Base-by-base conservation (phyloP, 169 alveolate species). In the Cryptosporidium sp. region DNA sequence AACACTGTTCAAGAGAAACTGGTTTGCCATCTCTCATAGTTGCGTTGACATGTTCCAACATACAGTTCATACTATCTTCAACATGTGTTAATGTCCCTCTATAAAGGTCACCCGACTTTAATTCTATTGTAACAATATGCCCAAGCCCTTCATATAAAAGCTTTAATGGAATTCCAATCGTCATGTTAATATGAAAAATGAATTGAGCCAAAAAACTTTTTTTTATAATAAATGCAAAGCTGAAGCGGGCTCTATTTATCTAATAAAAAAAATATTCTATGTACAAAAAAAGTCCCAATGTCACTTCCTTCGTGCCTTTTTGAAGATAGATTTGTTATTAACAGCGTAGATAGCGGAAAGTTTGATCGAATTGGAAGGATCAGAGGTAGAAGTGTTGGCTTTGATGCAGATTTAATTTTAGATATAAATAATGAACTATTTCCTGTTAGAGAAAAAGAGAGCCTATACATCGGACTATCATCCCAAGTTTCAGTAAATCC, bases 111-210 rank as follows among this genome's bases (percentile, higher is more conserved):
- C 99, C 98, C 12, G 99, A 94, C 91, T 98, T 98, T 75, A 98
- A 92, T 94, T 98, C 99, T 33, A 97, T 97, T 18, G 99, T 98
- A 42, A 98, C 97, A 26, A 98, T 97, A 92, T 98, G 99, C 91
- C 99, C 99, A 75, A 97, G 98, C 68, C 99, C 99, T 70, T 98
- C 99, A 92, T 98, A 98, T 75, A 98, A 94, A 33, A 98, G 96
- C 91, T 98, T 98, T 21, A 98, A 95, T 21, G 99, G 99, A 44
- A 96, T 97, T 51, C 99, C 99, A 35, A 98, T 96, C 61, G 97
- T 85, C 98, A 97, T 96, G 84, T 91, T 87, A 60, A 52, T 44
- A 5, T 21, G 21, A 9, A 4, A 56, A 26, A 33, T 16, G 67
- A 26, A 56, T 21, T 26, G 10, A 33, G 35, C n/a, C 58, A 18